phyloP scores from a whole-genome alignment of 306 rosid genomes.

The apple (Malus domestica) region DNA sequence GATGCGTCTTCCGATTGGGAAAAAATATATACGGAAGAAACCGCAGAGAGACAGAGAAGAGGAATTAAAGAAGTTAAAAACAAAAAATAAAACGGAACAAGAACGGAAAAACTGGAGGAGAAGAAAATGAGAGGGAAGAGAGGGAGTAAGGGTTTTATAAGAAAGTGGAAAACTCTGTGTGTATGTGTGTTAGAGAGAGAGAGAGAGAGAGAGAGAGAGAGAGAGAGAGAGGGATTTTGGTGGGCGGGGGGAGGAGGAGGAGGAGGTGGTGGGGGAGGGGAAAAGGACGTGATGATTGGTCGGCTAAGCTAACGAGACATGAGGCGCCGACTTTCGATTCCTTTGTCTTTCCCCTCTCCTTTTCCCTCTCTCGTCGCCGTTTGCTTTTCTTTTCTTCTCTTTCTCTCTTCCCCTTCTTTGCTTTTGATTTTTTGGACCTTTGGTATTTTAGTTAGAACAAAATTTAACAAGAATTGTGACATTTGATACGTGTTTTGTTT shows the following conservation, averaged over 20 bases:
- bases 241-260: background rate
- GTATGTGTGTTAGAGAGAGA: background rate
- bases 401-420: background rate
- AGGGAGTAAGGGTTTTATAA: constrained; percentile 11
- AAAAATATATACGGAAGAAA: constrained; percentile 57
- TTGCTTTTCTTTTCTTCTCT: background rate
- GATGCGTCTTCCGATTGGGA: constrained; percentile 35
- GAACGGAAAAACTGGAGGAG: background rate
- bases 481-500: no score
- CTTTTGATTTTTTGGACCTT: background rate
- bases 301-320: constrained; percentile 50
- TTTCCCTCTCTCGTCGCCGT: background rate
- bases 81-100: background rate
- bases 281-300: constrained; percentile 59
- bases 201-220: no score
- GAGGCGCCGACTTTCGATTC: constrained; percentile 65
- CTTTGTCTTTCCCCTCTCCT: constrained; percentile 16
- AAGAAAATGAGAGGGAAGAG: background rate
- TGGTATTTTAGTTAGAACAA: no score
- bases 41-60: background rate
- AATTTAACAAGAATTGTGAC: no score
- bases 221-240: background rate
- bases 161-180: background rate
- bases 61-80: background rate
- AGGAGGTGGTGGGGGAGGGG: constrained; percentile 1